phyloP scores from a whole-genome alignment of 2,329 filamentous ascomycete species.

The Ampelomyces quisqualis region DNA sequence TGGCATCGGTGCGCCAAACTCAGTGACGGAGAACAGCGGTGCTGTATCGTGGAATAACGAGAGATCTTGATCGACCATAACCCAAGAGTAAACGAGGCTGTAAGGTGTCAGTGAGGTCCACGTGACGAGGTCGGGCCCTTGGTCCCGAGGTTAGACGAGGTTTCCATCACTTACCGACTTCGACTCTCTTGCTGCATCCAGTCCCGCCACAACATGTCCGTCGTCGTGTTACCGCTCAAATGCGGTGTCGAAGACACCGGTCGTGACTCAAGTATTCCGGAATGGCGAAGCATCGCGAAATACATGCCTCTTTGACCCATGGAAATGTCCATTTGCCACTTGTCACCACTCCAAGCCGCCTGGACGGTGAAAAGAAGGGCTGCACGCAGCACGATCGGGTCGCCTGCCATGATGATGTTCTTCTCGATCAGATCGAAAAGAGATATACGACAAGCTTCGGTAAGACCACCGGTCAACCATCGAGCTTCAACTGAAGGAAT shows the following conservation, averaged over 20 bases:
- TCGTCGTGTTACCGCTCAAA: constrained; percentile 46
- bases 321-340: constrained; percentile 75
- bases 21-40: constrained; percentile 62
- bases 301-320: constrained; percentile 76
- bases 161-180: constrained; percentile 54
- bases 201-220: constrained; percentile 60
- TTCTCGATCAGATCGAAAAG: constrained; percentile 72
- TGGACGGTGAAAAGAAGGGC: constrained; percentile 68
- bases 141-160: constrained; percentile 9
- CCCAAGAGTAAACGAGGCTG: constrained; percentile 73
- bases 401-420: constrained; percentile 66
- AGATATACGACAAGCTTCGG: constrained; percentile 70
- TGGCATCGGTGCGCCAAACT: constrained; percentile 66
- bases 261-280: constrained; percentile 63
- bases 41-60: constrained; percentile 45
- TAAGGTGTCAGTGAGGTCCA: constrained; percentile 23
- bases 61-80: constrained; percentile 69
- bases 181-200: constrained; percentile 67
- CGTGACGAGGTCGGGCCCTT: constrained; percentile 17
- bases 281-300: constrained; percentile 69
- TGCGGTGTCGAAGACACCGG: constrained; percentile 47
- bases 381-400: constrained; percentile 64
- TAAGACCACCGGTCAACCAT: constrained; percentile 65
- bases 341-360: constrained; percentile 72
- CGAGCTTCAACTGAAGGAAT: constrained; percentile 65